Evolutionary conservation across 495 filamentous ascomycete species (phyloP), one percentile per base, ranked within the genome.

Genomic region (Podospora didyma): DNA sequence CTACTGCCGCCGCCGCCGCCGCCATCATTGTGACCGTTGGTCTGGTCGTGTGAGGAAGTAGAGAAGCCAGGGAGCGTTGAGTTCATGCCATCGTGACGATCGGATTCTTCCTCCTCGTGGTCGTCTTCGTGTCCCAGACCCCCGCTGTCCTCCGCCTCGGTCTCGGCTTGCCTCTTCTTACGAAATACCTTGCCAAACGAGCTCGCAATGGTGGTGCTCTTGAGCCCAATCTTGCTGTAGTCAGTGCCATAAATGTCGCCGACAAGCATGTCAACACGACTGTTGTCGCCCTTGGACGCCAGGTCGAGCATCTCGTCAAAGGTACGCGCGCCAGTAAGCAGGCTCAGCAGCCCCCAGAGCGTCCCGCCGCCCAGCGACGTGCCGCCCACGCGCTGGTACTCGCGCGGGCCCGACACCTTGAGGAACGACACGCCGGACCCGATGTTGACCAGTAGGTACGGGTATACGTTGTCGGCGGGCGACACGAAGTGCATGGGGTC

Each of bases 361-460:
- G 94, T 98, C 39, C 94, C 94, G 39, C 94, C 94, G 23, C 94
- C 94, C 2, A 98, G 81, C 20, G 93, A 95, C 4, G 93, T 97
- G 31, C 94, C 94, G 20, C 95, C 94, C 22, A 98, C 90, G 62
- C 94, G 89, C 66, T 92, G 75, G 70, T 87, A 97, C 54, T 89
- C 77, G 24, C 84, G 82, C 19, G 92, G 92, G 0, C 92, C 92
- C 1, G 89, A 93, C 5, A 98, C 94, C 69, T 97, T 98, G 70
- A 98, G 88, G 82, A 98, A 97, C n/a, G 86, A 91, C 11, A 98
- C 94, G 26, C 94, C 94, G 26, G 92, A 97, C n/a, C 94, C 94
- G 62, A 98, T 98, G 73, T 98, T 98, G 53, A 98, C 94, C 31
- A 98, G 85, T 20, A 98, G 84, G 66, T 98, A 98, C 0, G 94